Percentiles rank a stretch among this genome's conserved stretches.
Evolutionary conservation across 257 asterid species (phyloP).

Genomic region (Solanum paucissectum): DNA sequence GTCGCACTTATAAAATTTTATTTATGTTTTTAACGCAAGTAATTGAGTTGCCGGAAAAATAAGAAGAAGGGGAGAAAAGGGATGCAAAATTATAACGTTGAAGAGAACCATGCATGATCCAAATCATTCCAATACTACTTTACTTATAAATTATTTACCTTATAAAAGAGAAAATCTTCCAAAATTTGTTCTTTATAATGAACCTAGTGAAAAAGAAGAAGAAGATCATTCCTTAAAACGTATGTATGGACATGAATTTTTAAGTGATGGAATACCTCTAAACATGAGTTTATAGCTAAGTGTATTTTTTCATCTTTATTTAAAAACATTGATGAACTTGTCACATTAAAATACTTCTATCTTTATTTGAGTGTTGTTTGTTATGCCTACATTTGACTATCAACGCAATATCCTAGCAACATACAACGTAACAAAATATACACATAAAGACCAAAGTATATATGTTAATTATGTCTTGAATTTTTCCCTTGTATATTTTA

Average conservation of each 20-base stretch:
- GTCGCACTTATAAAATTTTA: neutral
- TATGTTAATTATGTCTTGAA: neutral
- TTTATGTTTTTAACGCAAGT: neutral
- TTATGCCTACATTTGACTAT: neutral
- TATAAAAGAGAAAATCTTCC: neutral
- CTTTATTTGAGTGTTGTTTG: neutral
- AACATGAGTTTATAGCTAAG: neutral
- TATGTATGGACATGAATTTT: neutral
- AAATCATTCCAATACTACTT: neutral
- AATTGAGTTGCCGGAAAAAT: neutral
- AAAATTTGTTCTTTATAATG: neutral
- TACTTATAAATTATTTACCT: neutral
- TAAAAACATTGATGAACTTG: neutral
- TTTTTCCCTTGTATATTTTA: too few relatives aligned
- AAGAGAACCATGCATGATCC: neutral
- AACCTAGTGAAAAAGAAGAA: neutral
- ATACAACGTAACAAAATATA: neutral
- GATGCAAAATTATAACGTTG: neutral
- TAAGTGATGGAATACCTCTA: neutral
- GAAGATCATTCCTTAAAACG: neutral
- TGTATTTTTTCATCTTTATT: neutral
- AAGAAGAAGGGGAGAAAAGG: neutral
- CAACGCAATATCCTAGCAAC: neutral
- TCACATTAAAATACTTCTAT: neutral
- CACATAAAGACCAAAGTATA: neutral